A percentile compares a stretch with the other conserved stretches of the same genome.
These are phyloP conservation scores for Samsoniella hepiali DNA, from an alignment of 2,329 filamentous ascomycete genomes.

Conservation along the genomic window DNA sequence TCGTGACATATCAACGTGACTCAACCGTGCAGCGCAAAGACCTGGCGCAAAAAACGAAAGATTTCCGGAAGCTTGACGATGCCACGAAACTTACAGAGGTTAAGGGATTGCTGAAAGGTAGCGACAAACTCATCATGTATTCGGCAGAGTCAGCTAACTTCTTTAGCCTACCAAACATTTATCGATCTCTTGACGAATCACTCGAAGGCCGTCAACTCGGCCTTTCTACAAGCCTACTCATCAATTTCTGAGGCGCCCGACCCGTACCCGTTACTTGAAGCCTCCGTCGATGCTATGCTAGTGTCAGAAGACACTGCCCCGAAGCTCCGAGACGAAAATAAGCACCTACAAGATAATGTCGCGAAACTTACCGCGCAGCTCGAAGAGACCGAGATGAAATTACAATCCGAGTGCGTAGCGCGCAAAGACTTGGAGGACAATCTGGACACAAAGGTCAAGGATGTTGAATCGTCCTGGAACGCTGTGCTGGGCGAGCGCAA, in stretches of 20 bases:
- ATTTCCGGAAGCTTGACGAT: constrained; percentile 93
- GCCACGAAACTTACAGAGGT: constrained; percentile 80
- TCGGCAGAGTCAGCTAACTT: not conserved
- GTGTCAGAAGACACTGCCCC: constrained; percentile 89
- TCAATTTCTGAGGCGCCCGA: constrained; percentile 93
- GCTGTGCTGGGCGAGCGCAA: constrained; percentile 90
- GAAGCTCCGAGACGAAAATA: constrained; percentile 83
- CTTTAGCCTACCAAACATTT: constrained; percentile 86
- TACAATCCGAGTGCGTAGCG: constrained; percentile 73
- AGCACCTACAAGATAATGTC: constrained; percentile 78
- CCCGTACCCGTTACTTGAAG: constrained; percentile 92
- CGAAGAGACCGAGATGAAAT: constrained; percentile 74
- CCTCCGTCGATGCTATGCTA: constrained; percentile 90
- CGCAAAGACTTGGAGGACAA: constrained; percentile 73
- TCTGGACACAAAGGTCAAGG: constrained; percentile 77
- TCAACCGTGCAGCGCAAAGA: constrained; percentile 96
- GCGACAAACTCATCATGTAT: constrained; percentile 7
- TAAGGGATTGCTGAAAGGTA: constrained; percentile 85
- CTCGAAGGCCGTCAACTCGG: constrained; percentile 88
- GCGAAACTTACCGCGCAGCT: constrained; percentile 73
- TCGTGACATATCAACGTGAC: constrained; percentile 89
- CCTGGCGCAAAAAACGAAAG: constrained; percentile 97
- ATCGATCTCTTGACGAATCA: constrained; percentile 96
- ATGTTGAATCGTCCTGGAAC: constrained; percentile 85
- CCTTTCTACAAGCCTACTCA: constrained; percentile 90